These are phyloP conservation scores for Erigeron philadelphicus DNA, from an alignment of 140 eudicot species.

Conservation along the genomic window DNA sequence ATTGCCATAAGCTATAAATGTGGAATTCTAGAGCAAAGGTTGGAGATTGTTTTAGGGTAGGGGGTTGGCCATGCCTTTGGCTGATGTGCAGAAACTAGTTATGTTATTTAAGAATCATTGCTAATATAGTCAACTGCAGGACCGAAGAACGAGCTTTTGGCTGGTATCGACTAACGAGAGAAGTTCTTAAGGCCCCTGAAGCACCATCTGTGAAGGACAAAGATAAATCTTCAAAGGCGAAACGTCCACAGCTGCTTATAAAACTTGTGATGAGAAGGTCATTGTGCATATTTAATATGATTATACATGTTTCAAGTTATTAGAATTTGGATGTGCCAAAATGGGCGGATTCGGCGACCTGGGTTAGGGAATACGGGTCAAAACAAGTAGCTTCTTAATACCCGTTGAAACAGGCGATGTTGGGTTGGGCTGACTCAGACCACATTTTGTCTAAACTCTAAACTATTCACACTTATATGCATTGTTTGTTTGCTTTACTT, in stretches of 20 bases:
- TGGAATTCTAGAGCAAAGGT: background rate
- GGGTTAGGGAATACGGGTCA: background rate
- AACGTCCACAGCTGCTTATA: conserved; percentile 88
- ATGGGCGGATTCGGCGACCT: background rate
- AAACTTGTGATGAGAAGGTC: conserved; percentile 98
- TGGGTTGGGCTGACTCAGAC: conserved; percentile 10
- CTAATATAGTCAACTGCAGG: conserved; percentile 36
- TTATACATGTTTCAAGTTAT: conserved; percentile 7
- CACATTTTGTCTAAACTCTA: background rate
- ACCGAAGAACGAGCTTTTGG: conserved; percentile 96
- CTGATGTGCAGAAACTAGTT: conserved; percentile 3
- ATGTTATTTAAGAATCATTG: background rate
- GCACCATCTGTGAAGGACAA: conserved; percentile 75
- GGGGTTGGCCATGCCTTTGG: conserved; percentile 8
- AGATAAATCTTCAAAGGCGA: conserved; percentile 75
- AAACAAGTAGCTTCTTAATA: background rate
- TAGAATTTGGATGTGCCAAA: background rate
- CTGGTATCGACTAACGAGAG: conserved; percentile 90
- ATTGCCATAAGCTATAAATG: background rate
- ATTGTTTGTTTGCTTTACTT: conserved; percentile 1
- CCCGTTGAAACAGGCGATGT: background rate
- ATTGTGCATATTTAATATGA: conserved; percentile 10
- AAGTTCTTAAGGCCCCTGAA: conserved; percentile 67
- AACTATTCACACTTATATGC: background rate
- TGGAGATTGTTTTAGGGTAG: background rate